phyloP scores from a whole-genome alignment of 1,139 yeast species.

The Yamadazyma jaroonii region DNA sequence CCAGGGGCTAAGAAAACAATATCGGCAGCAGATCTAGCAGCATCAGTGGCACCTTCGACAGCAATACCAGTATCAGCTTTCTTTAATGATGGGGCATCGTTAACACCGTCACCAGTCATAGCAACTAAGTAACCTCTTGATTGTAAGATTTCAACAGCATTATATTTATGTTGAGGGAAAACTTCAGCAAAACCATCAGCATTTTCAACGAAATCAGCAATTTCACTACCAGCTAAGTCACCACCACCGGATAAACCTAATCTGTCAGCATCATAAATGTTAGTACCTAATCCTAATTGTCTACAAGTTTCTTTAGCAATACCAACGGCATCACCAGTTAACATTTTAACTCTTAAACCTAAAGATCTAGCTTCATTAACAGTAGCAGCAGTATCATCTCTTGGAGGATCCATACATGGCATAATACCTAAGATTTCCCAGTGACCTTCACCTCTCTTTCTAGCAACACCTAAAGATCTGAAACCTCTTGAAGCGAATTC shows the following conservation, averaged over 20 bases:
- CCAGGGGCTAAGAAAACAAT: conserved; percentile 96
- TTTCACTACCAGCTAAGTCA: conserved; percentile 94
- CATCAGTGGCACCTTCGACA: conserved; percentile 96
- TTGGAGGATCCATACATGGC: conserved; percentile 99
- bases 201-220: conserved; percentile 92
- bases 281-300: conserved; percentile 95
- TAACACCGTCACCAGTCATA: conserved; percentile 98
- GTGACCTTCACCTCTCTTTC: conserved; percentile 99
- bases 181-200: conserved; percentile 98
- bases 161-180: conserved; percentile 95
- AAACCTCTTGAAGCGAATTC: conserved; percentile 98
- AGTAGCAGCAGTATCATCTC: conserved; percentile 97
- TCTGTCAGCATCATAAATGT: conserved; percentile 97
- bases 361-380: conserved; percentile 89
- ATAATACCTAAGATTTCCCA: conserved; percentile 97
- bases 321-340: conserved; percentile 99
- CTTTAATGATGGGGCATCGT: conserved; percentile 95
- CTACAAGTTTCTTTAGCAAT: conserved; percentile 98
- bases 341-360: conserved; percentile 96
- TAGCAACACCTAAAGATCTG: conserved; percentile 98
- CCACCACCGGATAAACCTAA: conserved; percentile 95
- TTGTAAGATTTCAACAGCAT: conserved; percentile 87
- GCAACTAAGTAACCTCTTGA: conserved; percentile 94
- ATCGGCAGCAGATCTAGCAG: conserved; percentile 96
- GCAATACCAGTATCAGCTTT: conserved; percentile 98